Base-by-base conservation (phyloP, 2,329 filamentous ascomycete genomes). In the Phialophora macrospora region DNA sequence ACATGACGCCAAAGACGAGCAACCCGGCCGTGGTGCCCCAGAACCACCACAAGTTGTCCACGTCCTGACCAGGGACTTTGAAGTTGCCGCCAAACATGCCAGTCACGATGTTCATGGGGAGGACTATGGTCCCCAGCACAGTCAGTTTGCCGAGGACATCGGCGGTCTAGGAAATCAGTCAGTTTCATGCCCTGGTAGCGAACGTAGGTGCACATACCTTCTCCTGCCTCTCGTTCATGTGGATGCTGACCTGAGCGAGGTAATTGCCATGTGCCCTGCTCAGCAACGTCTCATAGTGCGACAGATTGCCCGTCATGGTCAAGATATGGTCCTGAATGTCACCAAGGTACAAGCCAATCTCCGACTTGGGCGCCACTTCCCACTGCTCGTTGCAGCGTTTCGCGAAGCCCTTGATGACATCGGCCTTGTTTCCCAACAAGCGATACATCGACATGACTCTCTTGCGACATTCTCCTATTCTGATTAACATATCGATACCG, bases 281-380 rank as follows among this genome's bases (percentile, higher is more conserved):
- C 30, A 99, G 84, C 57, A 99, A 91, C 91, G 93, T 96, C 79
- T 99, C 95, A 74, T 98, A 98, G 76, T 99, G 95, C 71, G 89
- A 90, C 75, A 99, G 80, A 76, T 98, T 99, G 59, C 90, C 91
- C 44, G 94, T 98, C 95, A 99, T 99, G 69, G 95, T 99, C 72
- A 99, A 89, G 72, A 99, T 98, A 77, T 99, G 95, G 81, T 99
- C 95, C 78, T 99, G 95, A 70, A 99, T 99, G 80, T 99, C 95
- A 68, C 95, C 95, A 65, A 99, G 82, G 78, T 98, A 99, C 60
- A 99, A 80, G n/a, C 95, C 95, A 75, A 99, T 98, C 76, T 99
- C 95, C 38, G 91, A 95, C 68, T 93, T 87, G 11, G 95, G 95
- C 5, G 95, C 94, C 65, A 99, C 91, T 73, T 97, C 91, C 93